phyloP scores from a whole-genome alignment of 768 basidiomycete genomes.

The Gymnopilus junonius region DNA sequence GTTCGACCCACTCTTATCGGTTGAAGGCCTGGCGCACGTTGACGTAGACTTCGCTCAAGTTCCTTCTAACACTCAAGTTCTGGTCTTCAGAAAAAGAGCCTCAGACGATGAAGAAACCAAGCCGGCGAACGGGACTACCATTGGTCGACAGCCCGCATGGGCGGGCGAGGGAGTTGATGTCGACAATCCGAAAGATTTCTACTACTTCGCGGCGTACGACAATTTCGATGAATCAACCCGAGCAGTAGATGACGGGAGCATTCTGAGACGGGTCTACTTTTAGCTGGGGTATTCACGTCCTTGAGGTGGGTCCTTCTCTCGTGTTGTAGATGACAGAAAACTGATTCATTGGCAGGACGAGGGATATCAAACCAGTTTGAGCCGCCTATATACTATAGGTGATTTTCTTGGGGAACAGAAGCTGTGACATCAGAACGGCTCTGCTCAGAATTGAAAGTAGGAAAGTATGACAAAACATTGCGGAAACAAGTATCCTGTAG shows the following conservation, averaged over 20 bases:
- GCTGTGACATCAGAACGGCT: too few relatives aligned
- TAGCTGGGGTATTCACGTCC: background rate
- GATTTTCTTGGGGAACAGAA: too few relatives aligned
- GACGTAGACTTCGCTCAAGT: slow-evolving; percentile 41
- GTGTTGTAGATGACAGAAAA: too few relatives aligned
- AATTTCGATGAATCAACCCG: background rate
- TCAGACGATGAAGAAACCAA: background rate
- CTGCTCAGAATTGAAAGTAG: too few relatives aligned
- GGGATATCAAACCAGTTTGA: too few relatives aligned
- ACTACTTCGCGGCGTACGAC: slow-evolving; percentile 4
- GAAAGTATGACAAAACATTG: too few relatives aligned
- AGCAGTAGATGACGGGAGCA: background rate
- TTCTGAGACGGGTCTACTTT: background rate
- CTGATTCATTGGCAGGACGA: too few relatives aligned
- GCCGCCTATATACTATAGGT: too few relatives aligned
- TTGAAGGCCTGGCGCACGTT: slow-evolving; percentile 42
- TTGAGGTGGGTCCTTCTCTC: background rate
- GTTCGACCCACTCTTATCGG: slow-evolving; percentile 32
- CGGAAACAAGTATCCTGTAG: too few relatives aligned
- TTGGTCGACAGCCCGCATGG: background rate
- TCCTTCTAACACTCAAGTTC: slow-evolving; percentile 9
- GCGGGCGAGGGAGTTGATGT: background rate
- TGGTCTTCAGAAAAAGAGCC: background rate
- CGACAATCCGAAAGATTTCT: background rate
- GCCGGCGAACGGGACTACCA: background rate